Evolutionary conservation across 148 eudicot species (phyloP).

Genomic region (Rheum nobile): DNA sequence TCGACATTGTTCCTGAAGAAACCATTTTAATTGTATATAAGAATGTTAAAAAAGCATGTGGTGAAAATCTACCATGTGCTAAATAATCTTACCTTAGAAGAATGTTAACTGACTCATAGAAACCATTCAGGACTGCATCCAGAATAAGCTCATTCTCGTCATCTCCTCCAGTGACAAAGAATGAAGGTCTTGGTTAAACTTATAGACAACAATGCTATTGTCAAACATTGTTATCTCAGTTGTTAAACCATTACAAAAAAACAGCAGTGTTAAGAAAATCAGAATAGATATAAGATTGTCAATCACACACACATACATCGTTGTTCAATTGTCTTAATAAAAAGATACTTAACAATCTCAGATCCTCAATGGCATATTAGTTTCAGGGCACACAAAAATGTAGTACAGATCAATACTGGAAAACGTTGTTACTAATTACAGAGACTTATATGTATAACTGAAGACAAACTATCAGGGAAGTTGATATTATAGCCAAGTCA

Average conservation of each 20-base stretch:
- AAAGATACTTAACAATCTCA: background rate
- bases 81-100: conserved; percentile 53
- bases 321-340: background rate
- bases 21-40: background rate
- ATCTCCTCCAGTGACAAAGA: conserved; percentile 93
- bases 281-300: background rate
- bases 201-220: conserved; percentile 65
- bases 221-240: conserved; percentile 89
- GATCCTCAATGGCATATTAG: too few relatives aligned
- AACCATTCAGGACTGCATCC: conserved; percentile 84
- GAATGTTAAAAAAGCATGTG: background rate
- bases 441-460: too few relatives aligned
- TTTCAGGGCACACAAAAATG: too few relatives aligned
- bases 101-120: conserved; percentile 71
- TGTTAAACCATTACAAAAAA: conserved; percentile 23
- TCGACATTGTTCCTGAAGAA: conserved; percentile 59
- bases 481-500: too few relatives aligned
- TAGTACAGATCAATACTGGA: too few relatives aligned
- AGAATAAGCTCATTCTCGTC: conserved; percentile 86
- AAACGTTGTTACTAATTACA: too few relatives aligned
- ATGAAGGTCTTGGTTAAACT: conserved; percentile 87
- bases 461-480: too few relatives aligned
- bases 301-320: background rate
- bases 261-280: background rate
- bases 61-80: background rate